Conservation (phyloP, 306 rosid genomes). For the Citrullus mucosospermus region DNA sequence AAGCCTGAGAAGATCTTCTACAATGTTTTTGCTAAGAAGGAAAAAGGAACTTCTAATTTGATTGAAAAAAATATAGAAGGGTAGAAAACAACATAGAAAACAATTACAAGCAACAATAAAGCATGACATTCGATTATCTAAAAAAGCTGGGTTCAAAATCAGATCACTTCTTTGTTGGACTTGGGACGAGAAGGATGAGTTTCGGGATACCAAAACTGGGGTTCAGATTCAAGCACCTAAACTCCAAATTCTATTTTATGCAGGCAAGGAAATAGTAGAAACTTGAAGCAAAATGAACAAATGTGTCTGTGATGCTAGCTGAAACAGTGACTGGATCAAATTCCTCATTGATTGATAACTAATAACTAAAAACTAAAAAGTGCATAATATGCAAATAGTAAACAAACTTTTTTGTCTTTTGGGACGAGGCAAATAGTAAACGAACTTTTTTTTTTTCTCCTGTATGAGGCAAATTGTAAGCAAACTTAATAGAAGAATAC, state of each 20-base stretch:
- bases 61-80: background rate
- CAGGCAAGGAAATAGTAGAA: background rate
- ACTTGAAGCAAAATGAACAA: background rate
- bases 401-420: too few relatives aligned
- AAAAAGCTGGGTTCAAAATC: background rate
- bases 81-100: background rate
- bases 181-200: too few relatives aligned
- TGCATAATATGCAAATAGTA: too few relatives aligned
- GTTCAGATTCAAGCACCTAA: background rate
- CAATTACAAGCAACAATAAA: background rate
- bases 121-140: background rate
- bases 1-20: background rate
- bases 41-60: background rate
- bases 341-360: background rate
- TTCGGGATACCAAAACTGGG: too few relatives aligned
- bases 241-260: background rate
- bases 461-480: background rate
- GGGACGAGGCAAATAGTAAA: too few relatives aligned
- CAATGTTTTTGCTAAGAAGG: background rate
- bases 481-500: conserved; percentile 15
- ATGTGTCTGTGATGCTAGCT: background rate
- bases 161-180: too few relatives aligned
- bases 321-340: background rate
- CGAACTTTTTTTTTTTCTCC: too few relatives aligned
- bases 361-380: too few relatives aligned